These are phyloP conservation scores for Astragalus membranaceus DNA, from an alignment of 306 rosid species.

Conservation along the genomic window DNA sequence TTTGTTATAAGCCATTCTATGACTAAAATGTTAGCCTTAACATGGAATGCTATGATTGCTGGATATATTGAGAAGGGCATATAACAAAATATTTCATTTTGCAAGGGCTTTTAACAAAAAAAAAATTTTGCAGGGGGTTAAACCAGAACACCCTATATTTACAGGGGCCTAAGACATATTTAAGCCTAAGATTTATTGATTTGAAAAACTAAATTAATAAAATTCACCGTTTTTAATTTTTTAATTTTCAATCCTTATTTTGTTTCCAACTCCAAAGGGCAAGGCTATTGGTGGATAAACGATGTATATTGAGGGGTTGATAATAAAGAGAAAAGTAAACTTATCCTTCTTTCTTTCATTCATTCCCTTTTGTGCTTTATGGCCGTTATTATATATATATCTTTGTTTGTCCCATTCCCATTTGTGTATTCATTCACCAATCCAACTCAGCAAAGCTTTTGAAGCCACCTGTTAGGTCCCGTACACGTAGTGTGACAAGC, in stretches of 20 bases:
- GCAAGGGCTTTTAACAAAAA: no score
- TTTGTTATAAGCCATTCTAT: no score
- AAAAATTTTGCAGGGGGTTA: no score
- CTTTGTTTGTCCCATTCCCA: conserved; percentile 9
- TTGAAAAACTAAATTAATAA: no score
- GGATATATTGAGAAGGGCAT: no score
- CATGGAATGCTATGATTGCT: no score
- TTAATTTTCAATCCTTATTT: neutral
- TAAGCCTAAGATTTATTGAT: no score
- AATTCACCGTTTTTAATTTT: no score
- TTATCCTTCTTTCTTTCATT: neutral
- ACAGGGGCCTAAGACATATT: no score
- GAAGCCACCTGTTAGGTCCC: neutral
- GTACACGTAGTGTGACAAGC: conserved; percentile 16
- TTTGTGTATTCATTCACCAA: neutral
- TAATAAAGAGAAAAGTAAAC: neutral
- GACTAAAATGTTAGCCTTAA: no score
- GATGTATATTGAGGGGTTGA: neutral
- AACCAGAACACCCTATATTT: no score
- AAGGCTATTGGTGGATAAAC: neutral
- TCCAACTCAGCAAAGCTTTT: neutral
- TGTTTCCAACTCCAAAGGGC: neutral
- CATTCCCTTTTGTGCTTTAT: neutral
- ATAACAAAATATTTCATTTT: no score
- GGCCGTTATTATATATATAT: neutral